These are phyloP conservation scores for Melampsora occidentalis DNA, from an alignment of 1,284 basidiomycete species.

Conservation along the genomic window DNA sequence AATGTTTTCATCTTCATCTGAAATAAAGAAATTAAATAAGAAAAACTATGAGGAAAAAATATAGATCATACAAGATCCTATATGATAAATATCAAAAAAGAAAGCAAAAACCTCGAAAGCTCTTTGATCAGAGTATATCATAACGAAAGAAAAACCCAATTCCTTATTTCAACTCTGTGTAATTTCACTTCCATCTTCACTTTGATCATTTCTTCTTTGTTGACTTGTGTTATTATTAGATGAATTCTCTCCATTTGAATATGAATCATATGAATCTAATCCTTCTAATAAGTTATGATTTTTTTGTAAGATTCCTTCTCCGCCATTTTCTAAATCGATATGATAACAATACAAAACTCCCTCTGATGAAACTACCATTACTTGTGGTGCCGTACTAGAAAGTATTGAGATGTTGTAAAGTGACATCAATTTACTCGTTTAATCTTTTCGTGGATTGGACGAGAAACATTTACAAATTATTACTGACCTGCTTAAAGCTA, in stretches of 20 bases:
- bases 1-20: too few species aligned
- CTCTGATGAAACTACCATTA: slow-evolving; percentile 94
- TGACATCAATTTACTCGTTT: neutral
- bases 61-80: too few species aligned
- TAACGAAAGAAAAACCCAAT: too few species aligned
- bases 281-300: slow-evolving; percentile 64
- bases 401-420: neutral
- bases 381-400: slow-evolving; percentile 80
- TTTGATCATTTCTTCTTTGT: neutral
- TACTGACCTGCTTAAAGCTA: slow-evolving; percentile 44
- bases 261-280: slow-evolving; percentile 29
- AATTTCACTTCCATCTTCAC: neutral
- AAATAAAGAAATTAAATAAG: too few species aligned
- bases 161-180: neutral
- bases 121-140: too few species aligned
- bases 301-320: slow-evolving; percentile 90
- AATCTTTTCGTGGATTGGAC: slow-evolving; percentile 13
- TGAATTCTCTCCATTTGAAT: neutral
- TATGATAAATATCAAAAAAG: too few species aligned
- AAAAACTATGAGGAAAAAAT: too few species aligned
- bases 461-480: neutral
- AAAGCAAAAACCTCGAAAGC: too few species aligned
- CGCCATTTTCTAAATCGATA: slow-evolving; percentile 93
- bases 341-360: slow-evolving; percentile 93
- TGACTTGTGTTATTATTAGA: neutral